Base-by-base conservation (phyloP, 2,329 filamentous ascomycete species). In the Neopestalotiopsis clavispora region DNA sequence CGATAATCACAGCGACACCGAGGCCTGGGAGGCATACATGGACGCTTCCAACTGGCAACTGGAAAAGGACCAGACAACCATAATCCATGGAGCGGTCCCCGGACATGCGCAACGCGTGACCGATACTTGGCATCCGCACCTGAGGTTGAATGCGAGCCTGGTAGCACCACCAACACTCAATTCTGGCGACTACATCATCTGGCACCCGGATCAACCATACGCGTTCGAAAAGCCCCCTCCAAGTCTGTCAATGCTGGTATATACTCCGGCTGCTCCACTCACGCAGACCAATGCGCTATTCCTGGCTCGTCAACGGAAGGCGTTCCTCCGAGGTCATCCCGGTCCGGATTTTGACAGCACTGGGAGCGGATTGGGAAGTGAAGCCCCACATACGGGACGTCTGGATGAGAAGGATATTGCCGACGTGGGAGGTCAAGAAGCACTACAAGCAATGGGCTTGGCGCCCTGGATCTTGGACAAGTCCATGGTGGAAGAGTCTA, bases 211-310 rank as follows among this genome's bases (percentile, higher is more conserved):
- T 71, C 82, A 87, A 70, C 84, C 86, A 7, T 89, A 88, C 76
- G 85, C 86, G 72, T 86, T 89, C 74, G 77, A 76, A 59, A 77
- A 77, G 66, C 65, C 69, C 45, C 40, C 67, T 34, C 67, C 71
- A 66, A 66, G 74, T 72, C 79, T 75, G 69, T 85, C 82, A 58
- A 86, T 88, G 78, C 80, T 89, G 1, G 83, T 87, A 13, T 89
- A 89, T 76, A 82, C 86, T 9, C 85, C 86, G 2, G 85, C 86
- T 4, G 86, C 85, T 17, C 86, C 86, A 0, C 80, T 89, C 42
- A 89, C 86, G 4, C 86, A 88, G 77, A 88, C 85, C 28, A 88
- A 87, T 75, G 86, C 86, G 2, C 80, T 89, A 6, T 89, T 88
- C 74, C 82, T 89, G 3, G 86, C 86, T 0, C 83, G 86, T 7